Conservation (phyloP, 306 rosid species). For the Trifolium subterraneum region DNA sequence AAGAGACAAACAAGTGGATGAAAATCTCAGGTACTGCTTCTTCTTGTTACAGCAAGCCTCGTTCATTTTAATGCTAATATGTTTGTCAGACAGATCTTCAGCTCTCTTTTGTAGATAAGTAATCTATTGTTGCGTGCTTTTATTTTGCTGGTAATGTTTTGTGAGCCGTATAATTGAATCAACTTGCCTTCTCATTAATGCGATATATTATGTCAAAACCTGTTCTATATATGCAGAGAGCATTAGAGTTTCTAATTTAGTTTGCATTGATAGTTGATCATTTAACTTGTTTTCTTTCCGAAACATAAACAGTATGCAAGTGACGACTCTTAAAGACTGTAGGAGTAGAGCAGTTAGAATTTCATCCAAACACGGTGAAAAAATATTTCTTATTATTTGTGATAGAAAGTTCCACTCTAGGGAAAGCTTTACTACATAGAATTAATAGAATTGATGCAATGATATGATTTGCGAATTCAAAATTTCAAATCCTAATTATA, state of each 20-base stretch:
- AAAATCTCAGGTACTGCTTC: constrained; percentile 79
- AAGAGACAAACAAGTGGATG: constrained; percentile 85
- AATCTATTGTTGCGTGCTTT: not conserved
- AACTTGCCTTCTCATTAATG: constrained; percentile 26
- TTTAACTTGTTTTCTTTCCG: constrained; percentile 8
- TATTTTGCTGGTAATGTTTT: constrained; percentile 12
- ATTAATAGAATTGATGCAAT: not conserved
- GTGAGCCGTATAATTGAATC: constrained; percentile 1
- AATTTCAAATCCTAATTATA: not conserved
- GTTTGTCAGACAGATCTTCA: constrained; percentile 8
- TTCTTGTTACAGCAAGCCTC: constrained; percentile 14
- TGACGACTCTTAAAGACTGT: not conserved
- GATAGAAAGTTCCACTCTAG: not conserved
- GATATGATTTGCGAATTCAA: not conserved
- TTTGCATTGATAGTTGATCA: not conserved
- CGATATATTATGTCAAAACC: constrained; percentile 7
- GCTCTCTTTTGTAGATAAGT: constrained; percentile 24
- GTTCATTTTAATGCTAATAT: constrained; percentile 10
- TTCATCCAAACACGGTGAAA: not conserved
- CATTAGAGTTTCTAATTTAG: not conserved
- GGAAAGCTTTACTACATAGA: not conserved
- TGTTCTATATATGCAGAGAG: not conserved
- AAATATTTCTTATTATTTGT: not conserved
- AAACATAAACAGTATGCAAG: not conserved
- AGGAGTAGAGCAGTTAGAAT: not conserved